These are phyloP conservation scores for Globisporangium nagaii DNA, from an alignment of 352 stramenopile species.

Conservation along the genomic window DNA sequence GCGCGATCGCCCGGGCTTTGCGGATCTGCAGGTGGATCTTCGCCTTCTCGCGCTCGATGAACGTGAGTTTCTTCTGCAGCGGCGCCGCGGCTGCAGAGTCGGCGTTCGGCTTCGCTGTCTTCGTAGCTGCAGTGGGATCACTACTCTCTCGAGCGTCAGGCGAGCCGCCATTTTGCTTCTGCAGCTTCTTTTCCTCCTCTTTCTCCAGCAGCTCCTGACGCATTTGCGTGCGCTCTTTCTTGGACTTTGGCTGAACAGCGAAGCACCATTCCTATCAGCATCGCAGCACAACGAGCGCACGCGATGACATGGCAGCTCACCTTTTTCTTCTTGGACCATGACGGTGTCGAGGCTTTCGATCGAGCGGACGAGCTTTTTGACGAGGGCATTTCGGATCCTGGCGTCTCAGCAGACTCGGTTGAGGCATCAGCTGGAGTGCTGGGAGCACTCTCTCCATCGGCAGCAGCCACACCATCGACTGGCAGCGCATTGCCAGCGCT, in stretches of 20 bases:
- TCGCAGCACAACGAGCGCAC: too few relatives aligned
- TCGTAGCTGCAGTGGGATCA: background rate
- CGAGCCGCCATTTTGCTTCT: constrained; percentile 1
- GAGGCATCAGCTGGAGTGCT: background rate
- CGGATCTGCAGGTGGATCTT: constrained; percentile 55
- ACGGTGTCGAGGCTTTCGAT: background rate
- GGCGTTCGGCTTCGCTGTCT: background rate
- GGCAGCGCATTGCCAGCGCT: background rate
- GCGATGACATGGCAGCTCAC: too few relatives aligned
- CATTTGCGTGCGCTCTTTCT: constrained; percentile 46
- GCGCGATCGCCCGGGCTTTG: constrained; percentile 38
- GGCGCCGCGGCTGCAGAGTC: background rate
- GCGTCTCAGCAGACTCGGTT: background rate
- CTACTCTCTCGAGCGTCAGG: background rate
- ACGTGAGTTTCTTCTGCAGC: constrained; percentile 22
- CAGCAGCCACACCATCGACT: too few relatives aligned
- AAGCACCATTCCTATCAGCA: background rate
- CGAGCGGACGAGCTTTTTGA: background rate
- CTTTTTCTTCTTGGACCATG: constrained; percentile 4
- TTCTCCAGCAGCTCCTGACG: constrained; percentile 53
- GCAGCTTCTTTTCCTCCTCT: constrained; percentile 33
- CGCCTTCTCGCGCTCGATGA: constrained; percentile 44
- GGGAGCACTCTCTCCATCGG: background rate
- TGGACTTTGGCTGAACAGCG: constrained; percentile 23
- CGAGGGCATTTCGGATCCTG: background rate